Conservation (phyloP, 192 early-diverging fungal genomes). For the Mortierella alpina region DNA sequence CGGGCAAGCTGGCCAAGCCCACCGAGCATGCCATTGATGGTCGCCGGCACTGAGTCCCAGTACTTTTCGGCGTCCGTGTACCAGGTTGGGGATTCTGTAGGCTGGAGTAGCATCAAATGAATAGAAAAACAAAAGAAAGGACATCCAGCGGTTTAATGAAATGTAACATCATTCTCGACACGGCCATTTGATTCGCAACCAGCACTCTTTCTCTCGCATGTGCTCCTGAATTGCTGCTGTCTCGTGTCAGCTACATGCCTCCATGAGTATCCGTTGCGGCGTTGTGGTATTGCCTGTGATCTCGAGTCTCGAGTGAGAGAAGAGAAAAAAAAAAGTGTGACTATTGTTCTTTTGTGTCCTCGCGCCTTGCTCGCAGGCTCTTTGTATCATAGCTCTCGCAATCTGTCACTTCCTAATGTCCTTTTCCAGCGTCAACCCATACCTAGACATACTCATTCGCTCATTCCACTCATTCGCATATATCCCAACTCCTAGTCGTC, state of each 20-base stretch:
- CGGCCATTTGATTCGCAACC: not conserved
- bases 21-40: constrained; percentile 91
- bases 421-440: too few relatives aligned
- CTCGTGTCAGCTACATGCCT: constrained; percentile 23
- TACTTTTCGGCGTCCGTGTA: constrained; percentile 74
- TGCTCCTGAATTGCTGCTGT: not conserved
- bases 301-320: not conserved
- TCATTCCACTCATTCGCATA: too few relatives aligned
- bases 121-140: not conserved
- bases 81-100: constrained; percentile 62
- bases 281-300: constrained; percentile 1
- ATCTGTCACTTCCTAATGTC: too few relatives aligned
- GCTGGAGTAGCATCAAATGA: constrained; percentile 4
- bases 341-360: too few relatives aligned
- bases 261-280: constrained; percentile 10
- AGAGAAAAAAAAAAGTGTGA: constrained; percentile 13
- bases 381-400: too few relatives aligned
- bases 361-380: too few relatives aligned
- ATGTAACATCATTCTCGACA: not conserved
- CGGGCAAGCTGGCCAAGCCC: constrained; percentile 82
- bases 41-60: constrained; percentile 67
- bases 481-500: too few relatives aligned
- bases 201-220: not conserved
- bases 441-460: too few relatives aligned
- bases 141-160: not conserved